Evolutionary conservation across 192 early-diverging fungal species (phyloP), one percentile per base, ranked within the genome.

Genomic region (Podila minutissima): DNA sequence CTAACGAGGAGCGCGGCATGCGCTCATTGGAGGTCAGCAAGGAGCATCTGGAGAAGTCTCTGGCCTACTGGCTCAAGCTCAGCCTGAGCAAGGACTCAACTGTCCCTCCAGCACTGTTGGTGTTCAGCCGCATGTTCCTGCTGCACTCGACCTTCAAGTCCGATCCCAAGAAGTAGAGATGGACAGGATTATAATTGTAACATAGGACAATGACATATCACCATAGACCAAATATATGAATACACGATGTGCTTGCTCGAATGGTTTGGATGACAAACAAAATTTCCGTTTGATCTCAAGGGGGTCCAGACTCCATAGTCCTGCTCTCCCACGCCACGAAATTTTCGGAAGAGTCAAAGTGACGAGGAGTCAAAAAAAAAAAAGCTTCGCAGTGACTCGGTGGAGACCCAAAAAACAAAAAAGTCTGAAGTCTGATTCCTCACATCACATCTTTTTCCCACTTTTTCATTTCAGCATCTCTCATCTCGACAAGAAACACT

Each of bases 1-100:
- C 84, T 5, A 73, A 74, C 33, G 88, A 89, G 65, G 88, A 89
- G 66, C 86, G 88, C 63, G 88, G 88, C 19, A 87, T 89, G 88
- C 84, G 84, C 10, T 87, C 86, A 1, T 28, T 89, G 13, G 83
- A 82, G 29, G 69, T 74, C 9, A 71, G 77, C 28, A 74, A 74
- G 48, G 79, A 83, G 12, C 73, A 82, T 64, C 58, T 88, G 24
- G 78, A 82, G 31, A 76, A 72, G 59, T 85, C 78, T 20, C 66
- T 88, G 20, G 75, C 75, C 10, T 85, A 85, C 72, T 88, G 87
- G 87, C 60, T 88, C 20, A 73, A 73, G 11, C 49, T 85, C 8
- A 81, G 64, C 55, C 32, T 82, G 70, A 79, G 66, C 61, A 81
- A 82, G 67, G 73, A 74, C 28, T n/a, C 67, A 12, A 28, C 61